Evolutionary conservation across 192 early-diverging fungal species (phyloP).

Genomic region (Umbelopsis isabellina): DNA sequence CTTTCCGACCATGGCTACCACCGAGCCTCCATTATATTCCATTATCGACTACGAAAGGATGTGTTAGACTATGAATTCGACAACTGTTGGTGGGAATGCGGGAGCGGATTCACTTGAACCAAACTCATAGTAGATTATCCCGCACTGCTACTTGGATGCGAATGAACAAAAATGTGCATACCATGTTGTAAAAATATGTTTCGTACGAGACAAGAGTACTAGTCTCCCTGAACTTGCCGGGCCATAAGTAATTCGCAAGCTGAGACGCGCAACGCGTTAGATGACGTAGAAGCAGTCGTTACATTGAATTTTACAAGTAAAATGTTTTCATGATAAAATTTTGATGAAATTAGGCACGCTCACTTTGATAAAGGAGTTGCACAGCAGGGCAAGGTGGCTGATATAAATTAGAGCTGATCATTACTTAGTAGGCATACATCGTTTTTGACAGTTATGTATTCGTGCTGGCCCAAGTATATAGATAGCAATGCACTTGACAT

Average conservation of each 20-base stretch:
- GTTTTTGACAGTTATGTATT: too few relatives aligned
- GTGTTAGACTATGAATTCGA: background rate
- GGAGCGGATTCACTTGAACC: background rate
- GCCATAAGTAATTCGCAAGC: background rate
- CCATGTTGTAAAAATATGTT: conserved; percentile 18
- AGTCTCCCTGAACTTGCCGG: conserved; percentile 4
- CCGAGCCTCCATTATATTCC: conserved; percentile 92
- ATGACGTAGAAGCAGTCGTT: background rate
- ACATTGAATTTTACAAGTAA: background rate
- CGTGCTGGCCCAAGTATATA: too few relatives aligned
- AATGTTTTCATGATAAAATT: background rate
- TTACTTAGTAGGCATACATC: too few relatives aligned
- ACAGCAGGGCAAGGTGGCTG: too few relatives aligned
- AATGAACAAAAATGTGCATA: background rate
- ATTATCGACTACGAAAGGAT: conserved; percentile 71
- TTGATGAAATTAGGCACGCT: too few relatives aligned
- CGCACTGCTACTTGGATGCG: background rate
- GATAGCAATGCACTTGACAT: too few relatives aligned
- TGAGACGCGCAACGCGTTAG: conserved; percentile 21
- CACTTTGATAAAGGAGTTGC: too few relatives aligned
- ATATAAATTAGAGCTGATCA: too few relatives aligned
- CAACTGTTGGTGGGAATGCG: background rate
- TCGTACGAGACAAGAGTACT: background rate
- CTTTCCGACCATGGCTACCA: conserved; percentile 98
- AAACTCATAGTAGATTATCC: background rate